Conservation (phyloP, 805 yeast species). For the Blastobotrys terrestris region DNA sequence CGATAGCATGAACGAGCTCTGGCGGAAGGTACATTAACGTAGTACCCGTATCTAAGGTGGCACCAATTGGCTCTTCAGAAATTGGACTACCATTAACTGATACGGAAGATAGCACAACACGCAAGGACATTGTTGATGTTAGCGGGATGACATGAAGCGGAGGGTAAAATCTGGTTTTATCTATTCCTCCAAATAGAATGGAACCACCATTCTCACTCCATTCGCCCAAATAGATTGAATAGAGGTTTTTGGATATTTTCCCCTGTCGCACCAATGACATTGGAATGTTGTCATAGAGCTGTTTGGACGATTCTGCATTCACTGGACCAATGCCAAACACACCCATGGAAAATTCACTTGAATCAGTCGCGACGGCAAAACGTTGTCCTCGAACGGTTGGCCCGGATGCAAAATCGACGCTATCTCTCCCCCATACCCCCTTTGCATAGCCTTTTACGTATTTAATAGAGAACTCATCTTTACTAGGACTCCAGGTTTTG, state of each 20-base stretch:
- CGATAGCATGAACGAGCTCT: conserved; percentile 29
- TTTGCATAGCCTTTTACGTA: conserved; percentile 43
- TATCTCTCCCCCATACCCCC: conserved; percentile 50
- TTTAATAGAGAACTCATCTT: conserved; percentile 22
- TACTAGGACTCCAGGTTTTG: conserved; percentile 12
- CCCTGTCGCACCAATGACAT: conserved; percentile 51
- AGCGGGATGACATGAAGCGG: conserved; percentile 18
- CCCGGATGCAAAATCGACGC: conserved; percentile 38
- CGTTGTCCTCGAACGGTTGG: conserved; percentile 47
- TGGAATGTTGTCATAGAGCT: conserved; percentile 57
- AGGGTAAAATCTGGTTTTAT: conserved; percentile 42
- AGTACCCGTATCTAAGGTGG: conserved; percentile 54
- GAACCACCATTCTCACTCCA: conserved; percentile 38
- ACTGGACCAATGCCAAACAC: conserved; percentile 22
- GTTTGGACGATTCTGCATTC: conserved; percentile 15
- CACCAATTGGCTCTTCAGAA: conserved; percentile 14
- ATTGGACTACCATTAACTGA: conserved; percentile 10
- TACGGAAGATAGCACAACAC: conserved; percentile 21
- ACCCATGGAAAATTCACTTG: conserved; percentile 31
- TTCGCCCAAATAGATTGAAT: conserved; percentile 56
- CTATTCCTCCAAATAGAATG: conserved; percentile 70
- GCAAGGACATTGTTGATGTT: conserved; percentile 13
- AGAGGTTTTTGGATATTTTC: conserved; percentile 46
- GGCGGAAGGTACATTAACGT: conserved; percentile 46
- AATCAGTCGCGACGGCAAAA: conserved; percentile 71